phyloP scores from a whole-genome alignment of 306 rosid species.

The Canavalia ensiformis region DNA sequence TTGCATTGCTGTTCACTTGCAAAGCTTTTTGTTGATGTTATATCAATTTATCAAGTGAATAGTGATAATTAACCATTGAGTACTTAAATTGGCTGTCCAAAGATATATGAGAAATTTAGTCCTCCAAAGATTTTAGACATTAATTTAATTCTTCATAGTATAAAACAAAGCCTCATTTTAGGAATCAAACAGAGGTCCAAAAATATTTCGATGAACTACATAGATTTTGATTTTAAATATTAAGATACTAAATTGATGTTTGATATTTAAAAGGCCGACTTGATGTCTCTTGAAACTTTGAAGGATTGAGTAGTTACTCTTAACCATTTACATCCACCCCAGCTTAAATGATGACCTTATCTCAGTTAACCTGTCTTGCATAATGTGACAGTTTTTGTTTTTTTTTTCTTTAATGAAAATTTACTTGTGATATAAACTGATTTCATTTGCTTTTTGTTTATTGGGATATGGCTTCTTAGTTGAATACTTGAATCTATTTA shows the following conservation, averaged over 20 bases:
- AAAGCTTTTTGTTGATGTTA: conserved; percentile 16
- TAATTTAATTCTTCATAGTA: background rate
- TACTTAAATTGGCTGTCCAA: background rate
- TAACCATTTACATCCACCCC: background rate
- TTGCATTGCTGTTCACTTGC: conserved; percentile 31
- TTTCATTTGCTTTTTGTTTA: background rate
- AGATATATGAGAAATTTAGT: background rate
- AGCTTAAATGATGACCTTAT: conserved; percentile 8
- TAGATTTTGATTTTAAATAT: background rate
- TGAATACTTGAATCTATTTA: background rate
- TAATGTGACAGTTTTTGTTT: background rate
- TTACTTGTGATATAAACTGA: background rate
- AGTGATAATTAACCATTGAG: background rate
- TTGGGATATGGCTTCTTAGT: background rate
- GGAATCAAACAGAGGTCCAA: background rate
- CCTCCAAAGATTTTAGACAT: background rate
- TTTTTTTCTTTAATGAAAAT: background rate
- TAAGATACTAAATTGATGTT: background rate
- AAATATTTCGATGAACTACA: background rate
- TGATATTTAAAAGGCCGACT: background rate
- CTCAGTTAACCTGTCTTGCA: conserved; percentile 22
- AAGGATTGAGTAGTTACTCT: background rate
- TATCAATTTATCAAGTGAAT: background rate
- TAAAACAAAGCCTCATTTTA: conserved; percentile 20
- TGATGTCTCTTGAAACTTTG: background rate